Evolutionary conservation across 2,329 filamentous ascomycete genomes (phyloP).

Genomic region (Alternaria gansuensis): DNA sequence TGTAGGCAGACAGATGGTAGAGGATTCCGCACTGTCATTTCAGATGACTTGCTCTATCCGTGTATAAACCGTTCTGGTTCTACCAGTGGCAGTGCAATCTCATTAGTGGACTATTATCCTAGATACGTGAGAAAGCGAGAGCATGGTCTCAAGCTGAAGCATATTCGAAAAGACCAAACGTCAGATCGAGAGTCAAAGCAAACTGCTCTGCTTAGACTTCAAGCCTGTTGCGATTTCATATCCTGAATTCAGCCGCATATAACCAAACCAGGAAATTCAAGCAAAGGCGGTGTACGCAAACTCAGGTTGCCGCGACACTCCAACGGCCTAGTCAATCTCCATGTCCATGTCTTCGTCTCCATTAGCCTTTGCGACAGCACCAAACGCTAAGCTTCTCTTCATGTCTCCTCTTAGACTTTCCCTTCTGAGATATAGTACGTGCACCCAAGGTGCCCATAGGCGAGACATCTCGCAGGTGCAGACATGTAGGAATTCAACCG

Average conservation of each 20-base stretch:
- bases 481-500: background rate
- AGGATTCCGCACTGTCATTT: background rate
- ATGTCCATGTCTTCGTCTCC: slow-evolving; percentile 7
- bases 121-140: background rate
- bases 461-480: background rate
- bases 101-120: background rate
- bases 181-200: background rate
- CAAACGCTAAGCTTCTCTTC: background rate
- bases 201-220: background rate
- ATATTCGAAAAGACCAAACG: background rate
- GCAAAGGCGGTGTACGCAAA: background rate
- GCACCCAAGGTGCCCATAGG: background rate
- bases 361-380: background rate
- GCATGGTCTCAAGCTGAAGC: background rate
- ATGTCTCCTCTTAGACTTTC: background rate
- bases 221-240: background rate
- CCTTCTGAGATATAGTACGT: background rate
- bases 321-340: slow-evolving; percentile 14
- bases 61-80: too few species aligned
- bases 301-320: background rate
- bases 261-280: background rate
- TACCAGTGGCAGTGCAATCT: background rate
- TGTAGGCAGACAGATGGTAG: too few species aligned
- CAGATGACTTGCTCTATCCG: background rate
- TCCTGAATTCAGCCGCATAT: background rate